Evolutionary conservation across 1,284 basidiomycete species (phyloP).

Genomic region (Ganoderma lucidum): DNA sequence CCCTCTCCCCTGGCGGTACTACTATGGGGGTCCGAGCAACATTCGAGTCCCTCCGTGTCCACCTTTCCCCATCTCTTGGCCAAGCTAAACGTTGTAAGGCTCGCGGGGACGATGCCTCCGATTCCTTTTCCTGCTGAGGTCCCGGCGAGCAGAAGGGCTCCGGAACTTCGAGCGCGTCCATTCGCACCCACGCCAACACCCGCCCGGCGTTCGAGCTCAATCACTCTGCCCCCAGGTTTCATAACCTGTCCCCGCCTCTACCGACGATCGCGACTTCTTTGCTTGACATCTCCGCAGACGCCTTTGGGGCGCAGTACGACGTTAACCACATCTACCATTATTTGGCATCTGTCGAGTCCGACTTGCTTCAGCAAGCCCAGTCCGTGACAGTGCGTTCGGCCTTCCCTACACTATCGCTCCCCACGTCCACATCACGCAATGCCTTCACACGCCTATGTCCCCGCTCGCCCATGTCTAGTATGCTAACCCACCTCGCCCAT

Average conservation of each 20-base stretch:
- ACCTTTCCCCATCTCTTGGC: background rate
- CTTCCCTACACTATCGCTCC: background rate
- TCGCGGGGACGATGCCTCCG: background rate
- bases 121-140: background rate
- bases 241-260: background rate
- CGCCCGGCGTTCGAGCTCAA: background rate
- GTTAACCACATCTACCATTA: background rate
- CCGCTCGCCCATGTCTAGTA: background rate
- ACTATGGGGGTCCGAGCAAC: background rate
- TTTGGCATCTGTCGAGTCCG: background rate
- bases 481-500: too few relatives aligned
- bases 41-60: background rate
- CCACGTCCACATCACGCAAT: too few relatives aligned
- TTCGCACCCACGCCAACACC: too few relatives aligned
- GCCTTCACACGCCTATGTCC: background rate
- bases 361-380: background rate
- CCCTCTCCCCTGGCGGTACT: background rate
- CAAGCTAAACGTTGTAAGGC: background rate
- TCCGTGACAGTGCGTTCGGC: background rate
- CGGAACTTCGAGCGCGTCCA: background rate
- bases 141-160: background rate
- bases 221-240: background rate
- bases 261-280: background rate
- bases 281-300: background rate
- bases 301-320: background rate